phyloP scores from a whole-genome alignment of 164 flowering plant species.

The Nymphaea colorata region DNA sequence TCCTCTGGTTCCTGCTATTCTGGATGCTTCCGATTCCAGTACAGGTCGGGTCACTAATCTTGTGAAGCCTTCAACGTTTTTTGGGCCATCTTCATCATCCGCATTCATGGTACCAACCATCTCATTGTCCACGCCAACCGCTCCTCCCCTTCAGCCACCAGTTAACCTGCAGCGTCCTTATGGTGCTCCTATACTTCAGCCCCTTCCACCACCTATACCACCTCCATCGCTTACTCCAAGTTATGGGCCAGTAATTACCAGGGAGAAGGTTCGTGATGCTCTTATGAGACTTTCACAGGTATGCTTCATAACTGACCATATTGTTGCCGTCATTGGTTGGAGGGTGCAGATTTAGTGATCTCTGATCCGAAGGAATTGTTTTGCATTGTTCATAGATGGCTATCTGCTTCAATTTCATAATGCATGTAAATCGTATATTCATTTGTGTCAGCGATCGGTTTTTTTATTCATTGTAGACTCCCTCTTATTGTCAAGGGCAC shows the following conservation, averaged over 20 bases:
- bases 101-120: conserved; percentile 26
- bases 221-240: conserved; percentile 60
- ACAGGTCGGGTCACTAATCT: conserved; percentile 19
- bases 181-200: conserved; percentile 80
- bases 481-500: no score
- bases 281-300: conserved; percentile 71
- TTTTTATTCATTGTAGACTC: no score
- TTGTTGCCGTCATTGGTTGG: neutral
- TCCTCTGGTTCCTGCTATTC: conserved; percentile 28
- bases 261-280: conserved; percentile 78
- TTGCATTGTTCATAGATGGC: neutral
- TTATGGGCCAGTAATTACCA: conserved; percentile 40
- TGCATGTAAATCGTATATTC: no score
- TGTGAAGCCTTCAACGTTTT: conserved; percentile 44
- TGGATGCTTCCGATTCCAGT: conserved; percentile 33
- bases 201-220: conserved; percentile 84
- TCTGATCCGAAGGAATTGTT: neutral
- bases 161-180: conserved; percentile 49
- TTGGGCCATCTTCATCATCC: conserved; percentile 30
- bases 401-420: no score
- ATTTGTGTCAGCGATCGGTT: no score
- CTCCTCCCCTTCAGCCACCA: conserved; percentile 55
- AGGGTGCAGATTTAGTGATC: no score
- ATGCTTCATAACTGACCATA: conserved; percentile 2
- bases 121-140: conserved; percentile 46